These are phyloP conservation scores for Pseudoscleropodium purum DNA, from an alignment of 225 moss, liverwort and hornwort species.

Conservation along the genomic window DNA sequence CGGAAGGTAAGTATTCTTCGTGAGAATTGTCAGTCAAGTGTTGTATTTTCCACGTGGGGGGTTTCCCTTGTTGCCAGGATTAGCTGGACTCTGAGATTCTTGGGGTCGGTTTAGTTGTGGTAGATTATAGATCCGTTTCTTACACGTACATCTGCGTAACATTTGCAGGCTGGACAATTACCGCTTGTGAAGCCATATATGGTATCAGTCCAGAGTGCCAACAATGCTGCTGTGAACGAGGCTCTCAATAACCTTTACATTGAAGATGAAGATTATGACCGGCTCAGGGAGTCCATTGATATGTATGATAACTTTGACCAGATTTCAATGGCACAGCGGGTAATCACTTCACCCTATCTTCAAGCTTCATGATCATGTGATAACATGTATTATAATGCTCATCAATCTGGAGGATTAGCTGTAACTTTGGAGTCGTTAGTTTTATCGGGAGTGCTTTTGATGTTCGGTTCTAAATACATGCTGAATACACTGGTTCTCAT, in stretches of 20 bases:
- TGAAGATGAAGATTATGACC: slow-evolving; percentile 97
- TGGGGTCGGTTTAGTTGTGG: background rate
- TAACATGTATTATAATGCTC: background rate
- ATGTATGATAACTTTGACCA: slow-evolving; percentile 99
- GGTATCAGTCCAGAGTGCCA: slow-evolving; percentile 93
- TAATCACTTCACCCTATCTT: slow-evolving; percentile 15
- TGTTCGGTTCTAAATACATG: background rate
- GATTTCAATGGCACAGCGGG: slow-evolving; percentile 93
- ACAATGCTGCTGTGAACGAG: slow-evolving; percentile 90
- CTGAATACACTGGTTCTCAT: background rate
- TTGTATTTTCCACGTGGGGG: background rate
- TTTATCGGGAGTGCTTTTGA: background rate
- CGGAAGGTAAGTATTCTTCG: slow-evolving; percentile 50
- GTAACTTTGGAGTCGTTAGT: background rate
- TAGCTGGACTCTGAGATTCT: background rate
- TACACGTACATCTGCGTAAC: background rate
- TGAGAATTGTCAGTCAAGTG: background rate
- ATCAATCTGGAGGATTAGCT: background rate
- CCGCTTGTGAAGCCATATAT: slow-evolving; percentile 97
- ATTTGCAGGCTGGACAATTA: slow-evolving; percentile 79
- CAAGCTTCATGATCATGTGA: background rate
- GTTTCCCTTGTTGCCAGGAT: background rate
- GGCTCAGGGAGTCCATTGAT: slow-evolving; percentile 94
- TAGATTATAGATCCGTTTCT: background rate
- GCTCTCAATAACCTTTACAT: slow-evolving; percentile 92